Conservation (phyloP, 495 filamentous ascomycete species). For the Aspergillus biplanus region DNA sequence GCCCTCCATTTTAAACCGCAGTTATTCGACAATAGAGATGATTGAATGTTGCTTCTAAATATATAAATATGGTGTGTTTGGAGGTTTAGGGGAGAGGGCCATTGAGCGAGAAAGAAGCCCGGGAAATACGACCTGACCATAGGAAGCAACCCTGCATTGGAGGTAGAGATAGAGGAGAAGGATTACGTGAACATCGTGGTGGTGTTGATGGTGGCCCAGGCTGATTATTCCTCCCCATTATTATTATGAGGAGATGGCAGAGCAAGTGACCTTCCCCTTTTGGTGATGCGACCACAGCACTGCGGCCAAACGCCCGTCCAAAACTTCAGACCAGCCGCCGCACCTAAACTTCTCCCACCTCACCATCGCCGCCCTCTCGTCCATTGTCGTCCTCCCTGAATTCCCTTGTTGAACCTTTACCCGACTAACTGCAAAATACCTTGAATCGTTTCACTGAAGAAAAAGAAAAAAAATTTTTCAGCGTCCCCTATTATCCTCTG, state of each 20-base stretch:
- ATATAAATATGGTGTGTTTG: no score
- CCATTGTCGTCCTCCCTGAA: background rate
- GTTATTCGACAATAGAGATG: no score
- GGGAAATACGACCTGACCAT: background rate
- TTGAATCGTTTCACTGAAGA: background rate
- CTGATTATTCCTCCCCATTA: background rate
- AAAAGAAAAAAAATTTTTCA: conserved; percentile 1
- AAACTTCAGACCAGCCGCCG: conserved; percentile 9
- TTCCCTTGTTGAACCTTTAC: conserved; percentile 12
- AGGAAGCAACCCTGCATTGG: background rate
- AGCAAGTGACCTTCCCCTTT: conserved; percentile 25
- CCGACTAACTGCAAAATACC: conserved; percentile 12
- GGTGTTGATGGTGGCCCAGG: conserved; percentile 8
- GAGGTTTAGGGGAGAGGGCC: background rate
- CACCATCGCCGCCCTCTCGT: background rate
- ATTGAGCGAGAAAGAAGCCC: background rate
- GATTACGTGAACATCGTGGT: conserved; percentile 11
- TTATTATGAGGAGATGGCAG: background rate
- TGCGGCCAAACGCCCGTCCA: background rate
- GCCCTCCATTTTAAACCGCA: no score
- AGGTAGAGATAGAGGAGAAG: background rate
- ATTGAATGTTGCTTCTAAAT: no score
- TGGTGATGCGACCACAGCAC: conserved; percentile 21
- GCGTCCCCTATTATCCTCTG: background rate
- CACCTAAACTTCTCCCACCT: conserved; percentile 10